Evolutionary conservation across 2,329 filamentous ascomycete genomes (phyloP), one percentile per base, ranked within the genome.

Genomic region (Scedosporium minutisporum): DNA sequence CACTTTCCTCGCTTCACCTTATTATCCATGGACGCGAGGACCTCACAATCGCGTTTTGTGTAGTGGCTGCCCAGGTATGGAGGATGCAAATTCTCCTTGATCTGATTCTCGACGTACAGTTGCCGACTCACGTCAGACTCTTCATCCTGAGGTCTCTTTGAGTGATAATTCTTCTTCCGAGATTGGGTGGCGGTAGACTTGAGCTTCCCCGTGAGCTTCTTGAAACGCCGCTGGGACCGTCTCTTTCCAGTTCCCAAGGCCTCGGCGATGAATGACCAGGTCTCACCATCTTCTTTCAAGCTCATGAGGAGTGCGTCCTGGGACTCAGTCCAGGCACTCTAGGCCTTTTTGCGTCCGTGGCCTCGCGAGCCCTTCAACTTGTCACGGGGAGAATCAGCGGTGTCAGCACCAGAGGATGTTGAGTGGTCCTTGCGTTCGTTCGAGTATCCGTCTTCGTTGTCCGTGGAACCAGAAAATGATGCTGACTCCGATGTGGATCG

Each of bases 21-120:
- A 64, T 70, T 71, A 29, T 75, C 71, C 1, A 76, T 66, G 6
- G 71, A 63, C 2, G 70, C 75, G 3, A 79, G 70, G 4, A 77
- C 67, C 14, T 69, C 67, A 41, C 72, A 73, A 64, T 77, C 74
- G 21, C 65, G 65, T 59, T 68, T 64, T 58, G 67, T 65, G 41
- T 73, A 69, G 65, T 68, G 62, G 23, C 65, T 66, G 33, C 72
- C 21, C 5, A 69, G 63, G 5, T 62, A 62, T 1, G 66, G 44
- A 0, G 73, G 73, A 65, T 75, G 75, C 4, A 77, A 65, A 6
- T 66, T 57, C 4, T 64, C 63, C 59, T 70, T 69, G 55, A 76
- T 65, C 64, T 74, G 67, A 6, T 68, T 63, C 16, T 69, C 69
- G 29, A 76, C 68, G 64, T 76, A 75, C 3, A 65, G 65, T 61